These are phyloP conservation scores for Cnidoscolus chayamansa DNA, from an alignment of 441 rosid species.

Conservation along the genomic window DNA sequence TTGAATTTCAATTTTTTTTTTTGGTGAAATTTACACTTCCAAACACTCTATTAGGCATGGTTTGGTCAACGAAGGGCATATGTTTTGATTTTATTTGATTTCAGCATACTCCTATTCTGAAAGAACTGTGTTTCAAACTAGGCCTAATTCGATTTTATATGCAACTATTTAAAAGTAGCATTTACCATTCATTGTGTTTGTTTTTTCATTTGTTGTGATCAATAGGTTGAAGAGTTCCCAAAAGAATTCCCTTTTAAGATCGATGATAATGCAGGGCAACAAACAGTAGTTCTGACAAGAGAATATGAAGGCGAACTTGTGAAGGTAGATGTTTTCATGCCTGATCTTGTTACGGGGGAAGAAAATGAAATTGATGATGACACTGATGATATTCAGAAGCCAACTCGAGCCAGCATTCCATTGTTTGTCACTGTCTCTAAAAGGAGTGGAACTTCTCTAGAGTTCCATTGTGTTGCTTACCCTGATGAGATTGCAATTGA, in stretches of 20 bases:
- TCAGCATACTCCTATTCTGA: not conserved
- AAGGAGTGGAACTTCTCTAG: slow-evolving; percentile 51
- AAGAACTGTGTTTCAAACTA: not conserved
- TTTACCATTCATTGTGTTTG: not conserved
- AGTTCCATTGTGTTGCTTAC: slow-evolving; percentile 67
- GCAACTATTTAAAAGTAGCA: not conserved
- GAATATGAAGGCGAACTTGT: slow-evolving; percentile 65
- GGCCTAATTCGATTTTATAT: not conserved
- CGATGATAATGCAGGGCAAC: slow-evolving; percentile 63
- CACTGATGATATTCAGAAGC: slow-evolving; percentile 41
- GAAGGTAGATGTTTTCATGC: slow-evolving; percentile 75
- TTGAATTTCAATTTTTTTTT: not conserved
- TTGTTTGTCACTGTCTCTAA: slow-evolving; percentile 63
- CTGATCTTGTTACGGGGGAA: slow-evolving; percentile 76
- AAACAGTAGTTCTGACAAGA: slow-evolving; percentile 50
- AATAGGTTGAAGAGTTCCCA: slow-evolving; percentile 59
- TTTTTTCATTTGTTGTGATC: not conserved
- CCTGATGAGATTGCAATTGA: slow-evolving; percentile 65
- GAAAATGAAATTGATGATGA: slow-evolving; percentile 33
- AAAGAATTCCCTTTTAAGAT: slow-evolving; percentile 66
- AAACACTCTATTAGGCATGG: not conserved
- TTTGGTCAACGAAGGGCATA: not conserved
- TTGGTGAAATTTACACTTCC: not conserved
- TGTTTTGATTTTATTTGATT: not conserved
- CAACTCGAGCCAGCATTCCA: slow-evolving; percentile 54